Conservation (phyloP, 139 green algal genomes). For the Raphidocelis subcapitata region DNA sequence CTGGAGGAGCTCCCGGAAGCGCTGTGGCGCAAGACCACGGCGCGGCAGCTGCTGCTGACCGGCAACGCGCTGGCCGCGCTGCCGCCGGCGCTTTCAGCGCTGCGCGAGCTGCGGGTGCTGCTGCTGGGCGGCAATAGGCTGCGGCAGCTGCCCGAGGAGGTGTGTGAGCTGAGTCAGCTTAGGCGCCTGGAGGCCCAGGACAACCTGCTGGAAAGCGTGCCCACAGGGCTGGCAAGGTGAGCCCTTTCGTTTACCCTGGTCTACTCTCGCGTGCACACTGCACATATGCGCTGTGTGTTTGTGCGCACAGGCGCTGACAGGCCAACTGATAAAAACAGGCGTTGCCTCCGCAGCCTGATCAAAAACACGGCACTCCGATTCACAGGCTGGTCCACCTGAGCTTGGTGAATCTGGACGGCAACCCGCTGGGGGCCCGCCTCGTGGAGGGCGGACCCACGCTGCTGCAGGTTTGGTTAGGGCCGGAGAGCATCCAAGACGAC, state of each 20-base stretch:
- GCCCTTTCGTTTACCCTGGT: background rate
- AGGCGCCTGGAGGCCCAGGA: constrained; percentile 14
- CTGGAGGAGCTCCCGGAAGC: background rate
- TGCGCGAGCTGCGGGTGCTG: constrained; percentile 14
- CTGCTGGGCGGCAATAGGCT: constrained; percentile 17
- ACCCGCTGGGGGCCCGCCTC: constrained; percentile 1
- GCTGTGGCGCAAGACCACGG: constrained; percentile 16
- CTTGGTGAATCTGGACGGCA: constrained; percentile 16
- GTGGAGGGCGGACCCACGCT: background rate
- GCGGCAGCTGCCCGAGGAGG: constrained; percentile 9
- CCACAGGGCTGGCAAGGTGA: constrained; percentile 11
- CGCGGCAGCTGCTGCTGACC: constrained; percentile 6
- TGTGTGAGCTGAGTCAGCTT: constrained; percentile 13
- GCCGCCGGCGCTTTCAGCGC: background rate
- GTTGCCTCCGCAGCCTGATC: background rate
- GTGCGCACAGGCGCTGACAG: too few species aligned
- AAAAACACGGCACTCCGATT: background rate
- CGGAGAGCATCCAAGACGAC: background rate
- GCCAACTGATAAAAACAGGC: background rate
- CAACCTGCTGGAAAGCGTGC: constrained; percentile 18
- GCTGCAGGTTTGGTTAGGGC: background rate
- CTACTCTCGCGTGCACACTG: background rate
- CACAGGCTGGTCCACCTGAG: constrained; percentile 20
- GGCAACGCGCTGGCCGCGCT: constrained; percentile 12
- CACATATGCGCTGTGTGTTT: background rate